Conservation (phyloP, 768 basidiomycete species). For the Serendipita vermifera region DNA sequence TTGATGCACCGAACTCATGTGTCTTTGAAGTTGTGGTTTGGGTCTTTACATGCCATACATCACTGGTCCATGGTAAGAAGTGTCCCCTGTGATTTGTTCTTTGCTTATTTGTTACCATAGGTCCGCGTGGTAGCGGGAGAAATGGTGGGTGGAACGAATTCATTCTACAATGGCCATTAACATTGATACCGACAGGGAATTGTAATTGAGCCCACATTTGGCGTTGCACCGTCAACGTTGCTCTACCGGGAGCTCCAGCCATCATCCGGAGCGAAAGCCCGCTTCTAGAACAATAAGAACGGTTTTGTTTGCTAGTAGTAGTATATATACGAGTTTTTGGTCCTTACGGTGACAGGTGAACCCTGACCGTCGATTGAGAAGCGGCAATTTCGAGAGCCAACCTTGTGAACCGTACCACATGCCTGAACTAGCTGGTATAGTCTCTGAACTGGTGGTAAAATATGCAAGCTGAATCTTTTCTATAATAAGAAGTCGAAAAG, state of each 20-base stretch:
- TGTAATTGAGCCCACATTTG: slow-evolving; percentile 59
- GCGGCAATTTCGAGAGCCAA: too few species aligned
- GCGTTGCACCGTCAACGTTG: slow-evolving; percentile 75
- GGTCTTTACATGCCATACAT: slow-evolving; percentile 73
- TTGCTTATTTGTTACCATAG: slow-evolving; percentile 26
- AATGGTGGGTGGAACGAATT: slow-evolving; percentile 36
- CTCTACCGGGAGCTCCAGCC: slow-evolving; percentile 44
- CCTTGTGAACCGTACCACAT: slow-evolving; percentile 21
- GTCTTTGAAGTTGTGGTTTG: slow-evolving; percentile 60
- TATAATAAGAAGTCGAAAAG: slow-evolving; percentile 48
- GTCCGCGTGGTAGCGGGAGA: slow-evolving; percentile 76
- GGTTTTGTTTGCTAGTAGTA: too few species aligned
- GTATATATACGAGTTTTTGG: too few species aligned
- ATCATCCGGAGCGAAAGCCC: slow-evolving; percentile 6
- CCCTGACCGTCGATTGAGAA: too few species aligned
- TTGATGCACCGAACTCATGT: slow-evolving; percentile 10
- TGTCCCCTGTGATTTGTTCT: slow-evolving; percentile 6
- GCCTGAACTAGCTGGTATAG: slow-evolving; percentile 47
- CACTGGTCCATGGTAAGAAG: slow-evolving; percentile 75
- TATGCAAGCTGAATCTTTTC: not conserved
- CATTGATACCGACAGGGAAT: slow-evolving; percentile 36
- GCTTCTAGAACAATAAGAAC: too few species aligned
- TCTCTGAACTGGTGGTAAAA: too few species aligned
- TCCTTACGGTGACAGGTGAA: too few species aligned
- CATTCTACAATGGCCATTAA: slow-evolving; percentile 5